phyloP scores from a whole-genome alignment of 2,329 filamentous ascomycete species.

The Ilyonectria destructans region DNA sequence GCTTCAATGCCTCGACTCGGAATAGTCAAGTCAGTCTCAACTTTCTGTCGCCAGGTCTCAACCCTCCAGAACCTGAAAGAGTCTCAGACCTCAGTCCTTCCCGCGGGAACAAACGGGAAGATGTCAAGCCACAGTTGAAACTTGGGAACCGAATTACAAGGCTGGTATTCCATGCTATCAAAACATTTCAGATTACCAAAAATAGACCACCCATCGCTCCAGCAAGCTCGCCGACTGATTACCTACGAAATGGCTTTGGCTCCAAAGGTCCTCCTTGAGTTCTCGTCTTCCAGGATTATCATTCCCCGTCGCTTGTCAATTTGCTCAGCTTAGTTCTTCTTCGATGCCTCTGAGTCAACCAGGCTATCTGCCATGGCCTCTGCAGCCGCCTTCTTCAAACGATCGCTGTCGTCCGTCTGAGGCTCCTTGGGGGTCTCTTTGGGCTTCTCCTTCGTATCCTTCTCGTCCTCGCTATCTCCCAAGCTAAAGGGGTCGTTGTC shows the following conservation, averaged over 20 bases:
- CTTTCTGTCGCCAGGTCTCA: background rate
- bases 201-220: slow-evolving; percentile 31
- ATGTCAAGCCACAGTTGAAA: slow-evolving; percentile 12
- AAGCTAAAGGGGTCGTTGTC: slow-evolving; percentile 98
- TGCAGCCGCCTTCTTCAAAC: slow-evolving; percentile 76
- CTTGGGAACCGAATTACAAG: slow-evolving; percentile 38
- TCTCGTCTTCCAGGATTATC: slow-evolving; percentile 16
- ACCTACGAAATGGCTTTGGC: slow-evolving; percentile 31
- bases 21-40: slow-evolving; percentile 6
- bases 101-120: background rate
- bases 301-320: background rate
- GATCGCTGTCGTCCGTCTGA: slow-evolving; percentile 73
- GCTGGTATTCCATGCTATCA: slow-evolving; percentile 42
- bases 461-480: slow-evolving; percentile 96
- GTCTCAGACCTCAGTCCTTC: slow-evolving; percentile 6
- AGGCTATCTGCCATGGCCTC: slow-evolving; percentile 73
- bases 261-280: slow-evolving; percentile 18
- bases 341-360: slow-evolving; percentile 57
- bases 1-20: slow-evolving; percentile 8
- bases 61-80: slow-evolving; percentile 5
- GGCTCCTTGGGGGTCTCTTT: slow-evolving; percentile 69
- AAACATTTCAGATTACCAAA: slow-evolving; percentile 32
- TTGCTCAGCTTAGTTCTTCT: slow-evolving; percentile 52
- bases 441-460: slow-evolving; percentile 71
- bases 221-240: slow-evolving; percentile 20